Evolutionary conservation across 441 rosid species (phyloP), one percentile per base, ranked within the genome.

Genomic region (Adansonia rubrostipa): DNA sequence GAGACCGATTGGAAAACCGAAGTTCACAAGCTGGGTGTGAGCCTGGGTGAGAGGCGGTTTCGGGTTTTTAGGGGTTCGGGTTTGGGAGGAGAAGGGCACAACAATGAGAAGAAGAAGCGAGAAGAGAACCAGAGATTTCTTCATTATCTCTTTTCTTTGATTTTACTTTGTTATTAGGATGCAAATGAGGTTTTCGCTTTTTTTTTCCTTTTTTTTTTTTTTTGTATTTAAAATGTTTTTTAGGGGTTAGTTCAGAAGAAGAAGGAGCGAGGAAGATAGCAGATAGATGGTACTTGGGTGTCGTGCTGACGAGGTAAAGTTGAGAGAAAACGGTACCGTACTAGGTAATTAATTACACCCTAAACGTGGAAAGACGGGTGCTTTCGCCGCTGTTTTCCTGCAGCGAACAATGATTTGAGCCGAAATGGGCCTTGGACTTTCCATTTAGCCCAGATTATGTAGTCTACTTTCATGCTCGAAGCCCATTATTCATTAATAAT

Each of bases 1-100:
- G 2, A 95, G 87, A 22, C 99, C 99, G 77, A 92, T 78, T 2
- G 99, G 99, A 84, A 95, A 91, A 10, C 97, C 99, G 75, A 90
- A 84, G 40, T 79, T 84, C 24, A 85, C 85, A 47, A 95, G 96
- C 87, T 90, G 91, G 1, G 79, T 48, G 58, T 69, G 73, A 0
- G 74, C 74, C 60, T 24, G 58, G 44, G 10, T 51, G 13, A 70
- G 74, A 0, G 58, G 20, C 0, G 44, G 74, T 48, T 48, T 69
- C 10, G 17, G 20, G 42, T 22, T 22, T 20, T 68, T 20, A 45
- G 73, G 36, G 36, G 6, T 22, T 69, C 3, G 57, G 58, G 13
- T 70, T 70, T 70, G 74, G 20, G 74, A 70, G 3, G 74, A 70
- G 3, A 48, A 48, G 9, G 74, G 44, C 24, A 70, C 9, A 50